Percentiles rank a stretch among this genome's conserved stretches.
Evolutionary conservation across 129 eudicot genomes (phyloP).

Genomic region (carrot (Daucus carota)): DH1_v3.0 NC_030388.2:31204501-31205000

Average conservation of each 20-base stretch:
- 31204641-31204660: neutral
- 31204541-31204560: slow-evolving; percentile 96
- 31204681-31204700: neutral
- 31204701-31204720: neutral
- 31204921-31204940: neutral
- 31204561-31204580: slow-evolving; percentile 12
- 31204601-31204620: neutral
- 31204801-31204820: too few relatives aligned
- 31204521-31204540: slow-evolving; percentile 48
- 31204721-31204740: neutral
- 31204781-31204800: neutral
- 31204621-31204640: neutral
- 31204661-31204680: neutral
- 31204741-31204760: neutral
- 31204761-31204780: too few relatives aligned
- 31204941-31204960: neutral
- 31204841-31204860: neutral
- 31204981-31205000: neutral
- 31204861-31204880: too few relatives aligned
- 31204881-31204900: too few relatives aligned
- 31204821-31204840: neutral
- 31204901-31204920: neutral
- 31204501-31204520: slow-evolving; percentile 78
- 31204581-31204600: neutral
- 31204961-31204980: neutral